Percentiles rank a stretch among this genome's conserved stretches.
These are phyloP conservation scores for Peronospora belbahrii DNA, from an alignment of 352 stramenopile genomes.

Conservation along the genomic window DNA sequence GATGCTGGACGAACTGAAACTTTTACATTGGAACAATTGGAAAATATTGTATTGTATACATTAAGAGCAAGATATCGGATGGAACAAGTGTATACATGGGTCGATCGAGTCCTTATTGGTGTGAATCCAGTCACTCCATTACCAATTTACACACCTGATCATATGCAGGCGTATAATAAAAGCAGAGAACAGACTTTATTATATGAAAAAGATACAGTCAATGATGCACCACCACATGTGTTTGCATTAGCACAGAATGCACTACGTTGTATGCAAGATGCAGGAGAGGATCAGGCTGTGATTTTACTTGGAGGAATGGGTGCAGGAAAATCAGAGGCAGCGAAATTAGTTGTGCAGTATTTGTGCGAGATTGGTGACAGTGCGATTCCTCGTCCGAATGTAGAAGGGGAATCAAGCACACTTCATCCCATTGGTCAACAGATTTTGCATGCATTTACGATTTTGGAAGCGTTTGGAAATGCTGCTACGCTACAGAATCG, in stretches of 20 bases:
- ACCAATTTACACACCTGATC: conserved; percentile 76
- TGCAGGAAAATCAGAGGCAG: conserved; percentile 67
- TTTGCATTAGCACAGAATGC: conserved; percentile 77
- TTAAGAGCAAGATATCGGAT: conserved; percentile 66
- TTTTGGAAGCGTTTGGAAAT: conserved; percentile 78
- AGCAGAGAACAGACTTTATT: conserved; percentile 45
- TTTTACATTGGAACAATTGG: conserved; percentile 54
- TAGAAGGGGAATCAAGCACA: conserved; percentile 38
- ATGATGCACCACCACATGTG: conserved; percentile 62
- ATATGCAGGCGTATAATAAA: conserved; percentile 76
- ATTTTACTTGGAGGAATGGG: conserved; percentile 69
- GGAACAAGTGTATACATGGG: conserved; percentile 80
- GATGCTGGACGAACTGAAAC: conserved; percentile 51
- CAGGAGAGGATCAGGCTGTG: conserved; percentile 69
- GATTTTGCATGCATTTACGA: conserved; percentile 69
- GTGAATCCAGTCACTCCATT: conserved; percentile 63
- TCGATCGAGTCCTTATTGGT: conserved; percentile 65
- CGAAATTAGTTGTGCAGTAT: conserved; percentile 79
- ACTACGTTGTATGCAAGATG: conserved; percentile 69
- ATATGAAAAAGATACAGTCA: conserved; percentile 46
- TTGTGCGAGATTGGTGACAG: conserved; percentile 73
- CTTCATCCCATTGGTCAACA: conserved; percentile 75
- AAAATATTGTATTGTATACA: conserved; percentile 70
- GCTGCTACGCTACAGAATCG: conserved; percentile 45
- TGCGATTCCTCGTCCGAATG: conserved; percentile 24